Conservation (phyloP, 108 stramenopile species). For the Fragilaria crotonensis region DNA sequence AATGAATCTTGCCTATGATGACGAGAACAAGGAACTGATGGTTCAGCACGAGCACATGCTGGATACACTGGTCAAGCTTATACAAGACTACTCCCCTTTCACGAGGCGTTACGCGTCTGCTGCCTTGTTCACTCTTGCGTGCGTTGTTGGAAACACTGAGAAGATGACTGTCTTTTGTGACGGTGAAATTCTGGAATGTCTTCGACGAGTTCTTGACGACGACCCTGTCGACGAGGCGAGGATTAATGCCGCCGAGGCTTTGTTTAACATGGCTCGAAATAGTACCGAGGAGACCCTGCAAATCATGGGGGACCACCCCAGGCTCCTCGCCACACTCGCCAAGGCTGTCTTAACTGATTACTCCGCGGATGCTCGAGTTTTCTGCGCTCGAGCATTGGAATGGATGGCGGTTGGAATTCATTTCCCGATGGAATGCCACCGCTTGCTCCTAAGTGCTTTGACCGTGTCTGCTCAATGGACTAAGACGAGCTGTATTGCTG, state of each 20-base stretch:
- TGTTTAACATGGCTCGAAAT: conserved; percentile 49
- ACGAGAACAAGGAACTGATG: conserved; percentile 47
- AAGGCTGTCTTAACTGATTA: conserved; percentile 14
- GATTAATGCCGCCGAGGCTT: conserved; percentile 43
- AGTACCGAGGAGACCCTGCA: conserved; percentile 34
- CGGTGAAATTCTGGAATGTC: conserved; percentile 31
- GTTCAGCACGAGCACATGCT: conserved; percentile 36
- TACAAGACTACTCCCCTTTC: conserved; percentile 34
- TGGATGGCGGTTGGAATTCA: conserved; percentile 43
- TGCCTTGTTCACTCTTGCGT: conserved; percentile 46
- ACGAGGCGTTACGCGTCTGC: conserved; percentile 42
- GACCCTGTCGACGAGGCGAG: conserved; percentile 30
- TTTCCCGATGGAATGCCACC: conserved; percentile 38
- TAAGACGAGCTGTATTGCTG: conserved; percentile 41
- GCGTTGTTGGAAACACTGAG: conserved; percentile 35
- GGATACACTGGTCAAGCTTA: conserved; percentile 27
- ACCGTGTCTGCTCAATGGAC: conserved; percentile 45
- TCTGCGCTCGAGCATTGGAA: conserved; percentile 40
- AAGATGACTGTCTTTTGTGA: conserved; percentile 37
- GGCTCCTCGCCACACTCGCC: conserved; percentile 33
- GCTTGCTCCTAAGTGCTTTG: conserved; percentile 35
- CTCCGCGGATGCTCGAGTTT: conserved; percentile 38
- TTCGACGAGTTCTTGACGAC: conserved; percentile 27
- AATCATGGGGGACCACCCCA: conserved; percentile 37
- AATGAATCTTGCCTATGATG: conserved; percentile 48